phyloP scores from a whole-genome alignment of 2,329 filamentous ascomycete genomes.

The Ampelomyces quisqualis region DNA sequence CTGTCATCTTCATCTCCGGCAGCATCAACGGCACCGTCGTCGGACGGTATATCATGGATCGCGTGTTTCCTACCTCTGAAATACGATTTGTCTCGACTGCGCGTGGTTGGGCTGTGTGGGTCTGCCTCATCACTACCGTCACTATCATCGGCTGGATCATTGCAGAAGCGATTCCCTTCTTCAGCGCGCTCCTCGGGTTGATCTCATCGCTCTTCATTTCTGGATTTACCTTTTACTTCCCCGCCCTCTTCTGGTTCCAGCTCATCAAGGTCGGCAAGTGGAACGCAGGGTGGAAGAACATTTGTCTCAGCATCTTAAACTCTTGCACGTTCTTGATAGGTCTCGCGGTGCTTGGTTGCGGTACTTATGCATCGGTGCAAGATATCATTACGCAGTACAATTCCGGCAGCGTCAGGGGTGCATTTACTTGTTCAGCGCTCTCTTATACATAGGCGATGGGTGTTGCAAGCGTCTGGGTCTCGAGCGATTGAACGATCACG shows the following conservation, averaged over 20 bases:
- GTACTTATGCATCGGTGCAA: constrained; percentile 49
- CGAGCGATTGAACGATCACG: constrained; percentile 1
- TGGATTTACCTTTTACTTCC: constrained; percentile 62
- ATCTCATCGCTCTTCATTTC: constrained; percentile 63
- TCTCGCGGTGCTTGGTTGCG: constrained; percentile 39
- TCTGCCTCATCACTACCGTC: constrained; percentile 55
- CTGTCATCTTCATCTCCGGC: constrained; percentile 72
- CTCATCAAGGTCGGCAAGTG: constrained; percentile 49
- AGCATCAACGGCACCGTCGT: constrained; percentile 70
- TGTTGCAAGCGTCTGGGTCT: neutral
- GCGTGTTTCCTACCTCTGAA: constrained; percentile 59
- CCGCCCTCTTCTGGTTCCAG: constrained; percentile 43
- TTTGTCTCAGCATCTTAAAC: constrained; percentile 33
- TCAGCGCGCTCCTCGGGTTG: constrained; percentile 67
- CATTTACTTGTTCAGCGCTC: constrained; percentile 45
- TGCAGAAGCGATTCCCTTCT: constrained; percentile 69
- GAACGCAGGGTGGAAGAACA: constrained; percentile 38
- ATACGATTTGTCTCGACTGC: constrained; percentile 44
- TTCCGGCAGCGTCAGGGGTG: constrained; percentile 40
- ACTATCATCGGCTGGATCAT: constrained; percentile 69
- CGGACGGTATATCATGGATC: constrained; percentile 65
- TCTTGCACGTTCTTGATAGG: constrained; percentile 32
- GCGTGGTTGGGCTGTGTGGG: constrained; percentile 56
- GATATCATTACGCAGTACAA: constrained; percentile 48
- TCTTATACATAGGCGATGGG: constrained; percentile 30